These are phyloP conservation scores for Haplographium delicatum DNA, from an alignment of 495 filamentous ascomycete species.

Conservation along the genomic window DNA sequence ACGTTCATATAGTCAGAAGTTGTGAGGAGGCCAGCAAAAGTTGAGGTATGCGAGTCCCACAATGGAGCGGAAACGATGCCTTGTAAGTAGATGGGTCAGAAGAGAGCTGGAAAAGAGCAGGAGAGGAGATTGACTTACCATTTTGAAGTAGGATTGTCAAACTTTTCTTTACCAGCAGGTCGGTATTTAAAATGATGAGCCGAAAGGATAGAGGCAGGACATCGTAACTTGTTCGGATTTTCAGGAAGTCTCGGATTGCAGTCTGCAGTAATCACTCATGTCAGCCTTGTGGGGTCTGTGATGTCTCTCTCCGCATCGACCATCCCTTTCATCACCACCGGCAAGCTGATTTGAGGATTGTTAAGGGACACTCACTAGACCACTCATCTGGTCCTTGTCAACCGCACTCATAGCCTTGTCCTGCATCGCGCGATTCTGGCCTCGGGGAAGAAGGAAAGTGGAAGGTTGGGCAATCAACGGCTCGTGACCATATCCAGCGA, in stretches of 20 bases:
- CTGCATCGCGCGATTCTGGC: slow-evolving; percentile 29
- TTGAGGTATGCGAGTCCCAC: slow-evolving; percentile 93
- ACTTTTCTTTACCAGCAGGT: slow-evolving; percentile 94
- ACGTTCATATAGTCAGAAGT: slow-evolving; percentile 98
- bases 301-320: background rate
- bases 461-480: slow-evolving; percentile 67
- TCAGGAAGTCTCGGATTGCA: slow-evolving; percentile 92
- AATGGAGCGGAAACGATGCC: slow-evolving; percentile 97
- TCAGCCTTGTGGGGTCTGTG: slow-evolving; percentile 22
- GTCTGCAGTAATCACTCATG: slow-evolving; percentile 44
- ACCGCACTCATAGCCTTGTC: slow-evolving; percentile 61
- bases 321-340: background rate
- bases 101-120: slow-evolving; percentile 6
- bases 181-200: slow-evolving; percentile 91
- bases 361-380: slow-evolving; percentile 55
- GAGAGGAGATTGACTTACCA: slow-evolving; percentile 65
- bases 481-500: slow-evolving; percentile 40
- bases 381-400: slow-evolving; percentile 88
- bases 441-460: slow-evolving; percentile 72
- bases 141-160: slow-evolving; percentile 95
- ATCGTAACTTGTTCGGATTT: slow-evolving; percentile 94
- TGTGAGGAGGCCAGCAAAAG: slow-evolving; percentile 90
- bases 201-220: slow-evolving; percentile 97
- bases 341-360: no score
- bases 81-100: slow-evolving; percentile 31